Conservation (phyloP, 176 grass and related monocot species). For the Aechmea fasciata region DNA sequence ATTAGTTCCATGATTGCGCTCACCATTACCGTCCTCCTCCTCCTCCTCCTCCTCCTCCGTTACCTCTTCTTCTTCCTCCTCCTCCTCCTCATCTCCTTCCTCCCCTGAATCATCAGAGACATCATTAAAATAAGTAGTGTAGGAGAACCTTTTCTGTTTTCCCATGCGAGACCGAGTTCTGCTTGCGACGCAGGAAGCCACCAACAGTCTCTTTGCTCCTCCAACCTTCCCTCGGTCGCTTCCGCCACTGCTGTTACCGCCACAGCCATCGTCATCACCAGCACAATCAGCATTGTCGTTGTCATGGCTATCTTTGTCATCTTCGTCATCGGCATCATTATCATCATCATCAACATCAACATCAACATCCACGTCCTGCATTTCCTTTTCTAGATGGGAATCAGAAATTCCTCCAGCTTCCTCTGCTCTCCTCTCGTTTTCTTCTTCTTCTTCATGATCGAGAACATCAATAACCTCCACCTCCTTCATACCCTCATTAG, state of each 20-base stretch:
- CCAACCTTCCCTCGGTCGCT: background rate
- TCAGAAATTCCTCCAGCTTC: background rate
- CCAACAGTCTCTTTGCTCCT: slow-evolving; percentile 19
- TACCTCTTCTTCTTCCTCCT: slow-evolving; percentile 29
- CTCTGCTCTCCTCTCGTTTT: background rate
- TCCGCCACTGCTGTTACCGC: slow-evolving; percentile 8
- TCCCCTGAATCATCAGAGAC: slow-evolving; percentile 62
- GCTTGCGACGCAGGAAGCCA: slow-evolving; percentile 60
- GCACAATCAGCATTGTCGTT: slow-evolving; percentile 18
- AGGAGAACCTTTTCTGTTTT: slow-evolving; percentile 50
- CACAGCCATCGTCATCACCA: slow-evolving; percentile 29
- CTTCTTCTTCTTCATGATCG: background rate
- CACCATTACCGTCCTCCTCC: slow-evolving; percentile 20
- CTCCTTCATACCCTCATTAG: background rate
- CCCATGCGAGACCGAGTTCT: slow-evolving; percentile 50
- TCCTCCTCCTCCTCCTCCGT: slow-evolving; percentile 33
- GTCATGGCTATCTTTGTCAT: background rate
- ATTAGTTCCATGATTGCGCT: slow-evolving; percentile 6
- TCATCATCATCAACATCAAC: slow-evolving; percentile 31
- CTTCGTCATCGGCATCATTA: slow-evolving; percentile 17
- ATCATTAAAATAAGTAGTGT: slow-evolving; percentile 52
- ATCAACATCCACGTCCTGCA: slow-evolving; percentile 6
- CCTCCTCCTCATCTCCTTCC: slow-evolving; percentile 38
- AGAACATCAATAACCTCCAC: background rate
- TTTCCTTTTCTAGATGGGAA: background rate